phyloP scores from a whole-genome alignment of 306 rosid genomes.

The Psophocarpus tetragonolobus region DNA sequence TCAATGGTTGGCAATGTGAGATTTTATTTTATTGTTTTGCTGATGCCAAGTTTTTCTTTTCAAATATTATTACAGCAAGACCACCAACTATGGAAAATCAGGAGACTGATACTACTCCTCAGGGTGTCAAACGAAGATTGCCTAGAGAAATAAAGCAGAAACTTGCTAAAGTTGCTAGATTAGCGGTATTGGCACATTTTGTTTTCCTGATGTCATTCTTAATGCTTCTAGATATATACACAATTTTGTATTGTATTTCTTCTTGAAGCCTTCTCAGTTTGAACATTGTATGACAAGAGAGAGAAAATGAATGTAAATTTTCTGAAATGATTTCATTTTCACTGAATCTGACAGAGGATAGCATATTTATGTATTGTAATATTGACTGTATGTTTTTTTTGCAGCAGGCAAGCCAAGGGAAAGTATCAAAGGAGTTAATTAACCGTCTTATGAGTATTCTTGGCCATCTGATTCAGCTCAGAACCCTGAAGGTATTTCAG shows the following conservation, averaged over 20 bases:
- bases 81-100: slow-evolving; percentile 84
- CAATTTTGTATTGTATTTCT: neutral
- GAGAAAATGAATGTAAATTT: neutral
- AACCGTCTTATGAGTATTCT: slow-evolving; percentile 89
- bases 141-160: slow-evolving; percentile 92
- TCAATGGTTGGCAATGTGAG: slow-evolving; percentile 16
- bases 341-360: neutral
- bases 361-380: neutral
- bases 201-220: slow-evolving; percentile 29
- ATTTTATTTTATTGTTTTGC: slow-evolving; percentile 29
- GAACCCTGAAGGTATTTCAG: slow-evolving; percentile 83
- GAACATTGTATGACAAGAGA: neutral
- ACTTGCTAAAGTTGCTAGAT: slow-evolving; percentile 98
- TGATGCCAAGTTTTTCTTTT: slow-evolving; percentile 16
- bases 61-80: slow-evolving; percentile 69
- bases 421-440: slow-evolving; percentile 77
- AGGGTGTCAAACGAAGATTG: slow-evolving; percentile 86
- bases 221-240: slow-evolving; percentile 16
- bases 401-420: slow-evolving; percentile 97
- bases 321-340: neutral
- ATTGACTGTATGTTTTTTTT: slow-evolving; percentile 33
- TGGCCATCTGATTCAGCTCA: slow-evolving; percentile 95
- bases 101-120: slow-evolving; percentile 77
- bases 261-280: neutral
- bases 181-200: slow-evolving; percentile 66